Conservation (phyloP, 257 asterid species). For the Catharanthus roseus region DNA sequence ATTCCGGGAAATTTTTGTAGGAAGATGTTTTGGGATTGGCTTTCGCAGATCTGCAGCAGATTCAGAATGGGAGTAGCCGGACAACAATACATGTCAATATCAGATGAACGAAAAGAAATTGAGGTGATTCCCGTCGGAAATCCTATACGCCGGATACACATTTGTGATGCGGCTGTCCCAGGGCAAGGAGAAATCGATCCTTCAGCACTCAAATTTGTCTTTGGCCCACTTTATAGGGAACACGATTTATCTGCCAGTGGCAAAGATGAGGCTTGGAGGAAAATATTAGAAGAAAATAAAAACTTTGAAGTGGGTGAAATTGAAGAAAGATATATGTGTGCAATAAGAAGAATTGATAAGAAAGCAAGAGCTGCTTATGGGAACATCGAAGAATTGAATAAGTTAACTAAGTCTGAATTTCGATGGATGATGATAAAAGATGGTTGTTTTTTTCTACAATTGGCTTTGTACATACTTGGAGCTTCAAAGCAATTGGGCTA, state of each 20-base stretch:
- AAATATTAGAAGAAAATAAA: constrained; percentile 3
- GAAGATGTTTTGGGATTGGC: too few relatives aligned
- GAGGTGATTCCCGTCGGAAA: neutral
- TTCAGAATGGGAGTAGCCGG: neutral
- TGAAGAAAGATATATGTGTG: neutral
- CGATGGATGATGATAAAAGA: constrained; percentile 24
- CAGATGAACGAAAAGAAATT: neutral
- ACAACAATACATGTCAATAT: neutral
- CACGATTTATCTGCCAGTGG: neutral
- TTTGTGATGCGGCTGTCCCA: neutral
- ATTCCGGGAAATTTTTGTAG: too few relatives aligned
- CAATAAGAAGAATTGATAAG: constrained; percentile 4
- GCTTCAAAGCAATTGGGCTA: constrained; percentile 15
- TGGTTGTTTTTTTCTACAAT: constrained; percentile 24
- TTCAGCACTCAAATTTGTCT: constrained; percentile 7
- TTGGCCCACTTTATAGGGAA: constrained; percentile 11
- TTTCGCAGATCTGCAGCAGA: too few relatives aligned
- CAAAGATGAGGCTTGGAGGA: constrained; percentile 17
- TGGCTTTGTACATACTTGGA: constrained; percentile 16
- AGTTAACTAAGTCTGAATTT: constrained; percentile 7
- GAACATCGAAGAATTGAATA: neutral
- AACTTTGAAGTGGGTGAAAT: neutral
- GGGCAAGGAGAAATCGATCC: neutral
- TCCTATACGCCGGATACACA: constrained; percentile 6
- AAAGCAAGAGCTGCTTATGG: constrained; percentile 16